Evolutionary conservation across 139 green algal genomes (phyloP).

Genomic region (Yamagishiella unicocca): DNA sequence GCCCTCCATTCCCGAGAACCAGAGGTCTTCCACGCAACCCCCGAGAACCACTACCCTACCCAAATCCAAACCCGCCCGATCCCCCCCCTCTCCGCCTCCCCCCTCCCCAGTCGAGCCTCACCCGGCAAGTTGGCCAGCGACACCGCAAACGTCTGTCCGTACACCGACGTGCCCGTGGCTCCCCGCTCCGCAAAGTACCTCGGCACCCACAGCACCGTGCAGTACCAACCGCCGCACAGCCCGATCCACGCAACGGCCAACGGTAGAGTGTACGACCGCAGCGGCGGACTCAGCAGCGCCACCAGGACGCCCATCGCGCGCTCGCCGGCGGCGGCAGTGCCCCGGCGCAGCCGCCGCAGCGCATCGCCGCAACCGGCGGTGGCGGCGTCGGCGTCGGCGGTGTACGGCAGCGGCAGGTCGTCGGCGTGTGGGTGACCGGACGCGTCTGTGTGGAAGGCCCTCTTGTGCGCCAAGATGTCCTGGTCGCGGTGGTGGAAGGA

Average conservation of each 20-base stretch:
- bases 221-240: constrained; percentile 61
- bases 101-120: constrained; percentile 6
- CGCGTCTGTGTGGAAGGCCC: background rate
- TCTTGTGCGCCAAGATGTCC: constrained; percentile 6
- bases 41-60: no score
- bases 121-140: constrained; percentile 67
- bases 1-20: no score
- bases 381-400: background rate
- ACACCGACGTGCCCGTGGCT: constrained; percentile 48
- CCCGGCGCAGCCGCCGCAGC: background rate
- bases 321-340: background rate
- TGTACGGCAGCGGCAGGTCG: background rate
- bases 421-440: constrained; percentile 1
- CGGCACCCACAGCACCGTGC: constrained; percentile 61
- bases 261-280: constrained; percentile 45
- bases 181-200: constrained; percentile 55
- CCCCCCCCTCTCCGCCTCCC: background rate
- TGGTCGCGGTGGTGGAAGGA: constrained; percentile 40
- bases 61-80: no score
- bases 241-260: constrained; percentile 59
- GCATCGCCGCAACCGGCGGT: no score
- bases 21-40: no score
- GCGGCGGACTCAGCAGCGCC: constrained; percentile 42
- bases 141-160: constrained; percentile 66
- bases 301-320: background rate